These are phyloP conservation scores for Gamsiella multidivaricata DNA, from an alignment of 192 early-diverging fungal species.

Conservation along the genomic window DNA sequence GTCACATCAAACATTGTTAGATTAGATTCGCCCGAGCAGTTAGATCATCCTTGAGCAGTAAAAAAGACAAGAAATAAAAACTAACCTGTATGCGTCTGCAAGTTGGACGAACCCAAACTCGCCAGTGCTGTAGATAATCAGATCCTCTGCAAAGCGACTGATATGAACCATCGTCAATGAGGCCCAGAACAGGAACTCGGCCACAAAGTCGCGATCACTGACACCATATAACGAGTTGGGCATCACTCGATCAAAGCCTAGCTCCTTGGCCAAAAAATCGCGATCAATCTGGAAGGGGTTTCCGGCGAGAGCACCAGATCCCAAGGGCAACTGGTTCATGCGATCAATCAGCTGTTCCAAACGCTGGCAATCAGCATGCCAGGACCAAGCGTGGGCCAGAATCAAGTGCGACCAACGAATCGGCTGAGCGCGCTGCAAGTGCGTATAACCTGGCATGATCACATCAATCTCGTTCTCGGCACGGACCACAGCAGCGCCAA, in stretches of 20 bases:
- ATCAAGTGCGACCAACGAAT: constrained; percentile 97
- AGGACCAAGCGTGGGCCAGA: constrained; percentile 90
- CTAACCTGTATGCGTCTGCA: constrained; percentile 92
- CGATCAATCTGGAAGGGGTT: constrained; percentile 98
- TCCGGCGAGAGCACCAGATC: constrained; percentile 94
- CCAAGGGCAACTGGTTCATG: constrained; percentile 87
- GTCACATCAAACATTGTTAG: constrained; percentile 10
- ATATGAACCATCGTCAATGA: constrained; percentile 93
- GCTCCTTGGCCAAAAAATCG: constrained; percentile 85
- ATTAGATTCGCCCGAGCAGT: not conserved
- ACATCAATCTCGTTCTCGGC: constrained; percentile 91
- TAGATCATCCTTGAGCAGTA: not conserved
- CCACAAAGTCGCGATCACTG: constrained; percentile 96
- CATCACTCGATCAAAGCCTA: constrained; percentile 87
- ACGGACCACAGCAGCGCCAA: constrained; percentile 77
- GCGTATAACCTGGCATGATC: constrained; percentile 99
- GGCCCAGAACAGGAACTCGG: constrained; percentile 97
- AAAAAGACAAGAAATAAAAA: not conserved
- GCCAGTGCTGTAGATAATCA: constrained; percentile 92
- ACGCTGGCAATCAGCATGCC: constrained; percentile 89
- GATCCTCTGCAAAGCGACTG: constrained; percentile 90
- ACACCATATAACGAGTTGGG: constrained; percentile 94
- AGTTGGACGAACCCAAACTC: constrained; percentile 96
- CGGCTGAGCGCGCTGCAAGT: constrained; percentile 97
- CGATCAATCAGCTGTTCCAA: constrained; percentile 85